These are phyloP conservation scores for Taxillus chinensis DNA, from an alignment of 164 flowering plant genomes.

Conservation along the genomic window DNA sequence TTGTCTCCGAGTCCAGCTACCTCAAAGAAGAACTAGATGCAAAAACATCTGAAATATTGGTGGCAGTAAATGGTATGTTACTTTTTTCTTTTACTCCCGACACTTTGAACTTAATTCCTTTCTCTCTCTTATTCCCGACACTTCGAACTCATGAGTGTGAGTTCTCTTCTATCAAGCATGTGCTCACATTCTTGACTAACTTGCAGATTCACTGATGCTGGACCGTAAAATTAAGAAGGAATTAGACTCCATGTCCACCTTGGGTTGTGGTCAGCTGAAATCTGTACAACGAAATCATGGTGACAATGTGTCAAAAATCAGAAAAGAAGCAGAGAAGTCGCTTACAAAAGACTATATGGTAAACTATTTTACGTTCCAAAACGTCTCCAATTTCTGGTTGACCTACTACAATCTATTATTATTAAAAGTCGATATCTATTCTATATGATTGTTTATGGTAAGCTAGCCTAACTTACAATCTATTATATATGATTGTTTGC, in stretches of 20 bases:
- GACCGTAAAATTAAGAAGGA: slow-evolving; percentile 43
- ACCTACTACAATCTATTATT: too few species aligned
- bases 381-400: too few species aligned
- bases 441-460: too few species aligned
- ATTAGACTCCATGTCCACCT: slow-evolving; percentile 25
- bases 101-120: not conserved
- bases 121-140: not conserved
- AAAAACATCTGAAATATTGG: slow-evolving; percentile 19
- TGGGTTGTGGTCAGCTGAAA: slow-evolving; percentile 42
- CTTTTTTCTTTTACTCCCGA: not conserved
- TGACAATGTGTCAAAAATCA: slow-evolving; percentile 26
- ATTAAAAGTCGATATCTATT: too few species aligned
- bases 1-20: slow-evolving; percentile 24
- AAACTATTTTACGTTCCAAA: slow-evolving; percentile 1
- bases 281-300: slow-evolving; percentile 30
- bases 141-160: too few species aligned
- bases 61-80: slow-evolving; percentile 39
- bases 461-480: not conserved
- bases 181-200: not conserved
- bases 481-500: too few species aligned
- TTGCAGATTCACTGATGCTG: slow-evolving; percentile 47
- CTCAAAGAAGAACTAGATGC: slow-evolving; percentile 26
- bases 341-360: slow-evolving; percentile 58
- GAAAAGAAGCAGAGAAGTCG: slow-evolving; percentile 40
- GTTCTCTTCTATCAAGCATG: too few species aligned